phyloP scores from a whole-genome alignment of 1,284 basidiomycete genomes.

The Anthracocystis panici-leucophaei region DNA sequence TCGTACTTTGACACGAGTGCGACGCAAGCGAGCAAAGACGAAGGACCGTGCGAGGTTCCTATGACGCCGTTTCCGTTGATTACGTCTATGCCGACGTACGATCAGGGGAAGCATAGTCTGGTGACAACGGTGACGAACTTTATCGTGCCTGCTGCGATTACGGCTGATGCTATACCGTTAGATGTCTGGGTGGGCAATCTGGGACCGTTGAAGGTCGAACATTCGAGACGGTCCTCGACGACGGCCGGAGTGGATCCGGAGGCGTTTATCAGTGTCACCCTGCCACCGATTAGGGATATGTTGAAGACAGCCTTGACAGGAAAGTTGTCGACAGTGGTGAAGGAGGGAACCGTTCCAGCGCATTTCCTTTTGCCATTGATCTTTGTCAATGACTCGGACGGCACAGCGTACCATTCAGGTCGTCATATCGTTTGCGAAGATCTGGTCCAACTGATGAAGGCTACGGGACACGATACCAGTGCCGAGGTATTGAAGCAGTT shows the following conservation, averaged over 20 bases:
- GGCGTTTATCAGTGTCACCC: slow-evolving; percentile 47
- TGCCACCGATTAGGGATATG: slow-evolving; percentile 49
- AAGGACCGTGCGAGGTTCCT: slow-evolving; percentile 71
- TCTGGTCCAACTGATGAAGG: slow-evolving; percentile 56
- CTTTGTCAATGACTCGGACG: slow-evolving; percentile 64
- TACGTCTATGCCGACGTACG: slow-evolving; percentile 82
- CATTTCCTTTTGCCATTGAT: slow-evolving; percentile 60
- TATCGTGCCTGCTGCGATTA: slow-evolving; percentile 62
- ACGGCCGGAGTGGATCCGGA: slow-evolving; percentile 25
- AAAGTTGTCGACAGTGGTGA: neutral
- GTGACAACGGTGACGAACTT: slow-evolving; percentile 77
- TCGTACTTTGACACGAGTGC: slow-evolving; percentile 92
- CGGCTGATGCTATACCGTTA: slow-evolving; percentile 75
- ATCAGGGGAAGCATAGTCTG: slow-evolving; percentile 79
- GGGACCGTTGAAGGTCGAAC: slow-evolving; percentile 75
- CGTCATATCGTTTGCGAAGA: slow-evolving; percentile 59
- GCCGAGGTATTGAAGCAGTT: slow-evolving; percentile 54
- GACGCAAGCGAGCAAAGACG: slow-evolving; percentile 79
- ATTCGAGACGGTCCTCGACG: slow-evolving; percentile 20
- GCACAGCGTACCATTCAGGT: slow-evolving; percentile 62
- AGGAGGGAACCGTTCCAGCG: slow-evolving; percentile 4
- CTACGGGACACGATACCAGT: slow-evolving; percentile 51
- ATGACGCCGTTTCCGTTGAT: slow-evolving; percentile 89
- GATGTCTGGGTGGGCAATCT: slow-evolving; percentile 89
- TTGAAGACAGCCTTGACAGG: slow-evolving; percentile 27